Evolutionary conservation across 768 basidiomycete species (phyloP), one percentile per base, ranked within the genome.

Genomic region (Phanerodontia chrysosporium): DNA sequence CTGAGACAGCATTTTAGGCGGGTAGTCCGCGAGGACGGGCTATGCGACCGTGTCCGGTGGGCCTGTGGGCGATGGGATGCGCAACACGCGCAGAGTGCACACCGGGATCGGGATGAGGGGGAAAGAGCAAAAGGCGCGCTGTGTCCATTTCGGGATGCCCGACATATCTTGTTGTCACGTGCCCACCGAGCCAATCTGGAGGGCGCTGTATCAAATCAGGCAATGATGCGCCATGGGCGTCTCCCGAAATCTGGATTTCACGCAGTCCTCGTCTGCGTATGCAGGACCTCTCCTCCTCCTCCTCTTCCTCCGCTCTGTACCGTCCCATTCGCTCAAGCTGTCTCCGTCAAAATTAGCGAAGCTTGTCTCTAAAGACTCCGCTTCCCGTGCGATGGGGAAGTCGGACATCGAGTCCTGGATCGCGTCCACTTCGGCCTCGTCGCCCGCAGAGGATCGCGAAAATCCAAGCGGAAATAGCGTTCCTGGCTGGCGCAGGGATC

Each of bases 331-430:
- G 7, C 39, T 54, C 53, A 55, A 56, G 25, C 62, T 62, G 58
- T 45, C 61, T 21, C 54, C 35, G 13, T 45, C 51, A 39, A 55
- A 51, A 22, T 46, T 55, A 22, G 35, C 57, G 24, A 32, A 49
- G 24, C 51, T 62, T 16, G 49, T 54, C 45, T 45, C 61, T 21
- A 55, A 62, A 39, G 53, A 58, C 49, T 59, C 45, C 12, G 3
- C 58, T 27, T 58, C 58, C 22, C 68, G 64, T 55, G 36, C 30
- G 45, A 67, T 71, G 70, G 72, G 70, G 45, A 79, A 76, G 67
- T 73, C 80, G 48, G 83, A 84, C 65, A 86, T 89, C 65, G 76
- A 81, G 65, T 81, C 82, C 29, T 90, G 87, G 87, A 75, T 86
- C 55, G 78, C 80, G 36, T 76, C 78, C n/a, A 76, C 83, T 25